Evolutionary conservation across 2,329 filamentous ascomycete genomes (phyloP).

Genomic region (Exophiala dermatitidis): DNA sequence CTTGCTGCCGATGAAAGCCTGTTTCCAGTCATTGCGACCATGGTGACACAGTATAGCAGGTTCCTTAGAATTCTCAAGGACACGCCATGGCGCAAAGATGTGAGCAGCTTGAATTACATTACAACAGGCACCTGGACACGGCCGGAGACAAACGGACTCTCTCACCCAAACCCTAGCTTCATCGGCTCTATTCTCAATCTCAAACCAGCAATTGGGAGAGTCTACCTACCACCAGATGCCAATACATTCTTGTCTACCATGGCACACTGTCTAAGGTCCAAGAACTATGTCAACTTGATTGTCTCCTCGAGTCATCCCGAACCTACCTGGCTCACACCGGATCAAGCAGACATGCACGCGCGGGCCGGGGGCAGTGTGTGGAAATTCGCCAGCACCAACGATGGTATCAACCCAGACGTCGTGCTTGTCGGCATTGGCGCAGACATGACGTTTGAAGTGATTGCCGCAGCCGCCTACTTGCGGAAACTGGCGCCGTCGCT

Average conservation of each 20-base stretch:
- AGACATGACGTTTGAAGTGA: constrained; percentile 58
- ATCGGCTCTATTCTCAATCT: constrained; percentile 59
- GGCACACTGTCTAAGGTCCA: constrained; percentile 54
- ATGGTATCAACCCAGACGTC: constrained; percentile 52
- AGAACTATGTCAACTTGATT: constrained; percentile 60
- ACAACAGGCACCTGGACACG: constrained; percentile 60
- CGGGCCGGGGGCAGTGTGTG: constrained; percentile 53
- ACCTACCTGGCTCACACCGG: constrained; percentile 50
- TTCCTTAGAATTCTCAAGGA: constrained; percentile 56
- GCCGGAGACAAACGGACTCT: constrained; percentile 64
- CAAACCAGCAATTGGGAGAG: constrained; percentile 52
- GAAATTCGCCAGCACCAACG: constrained; percentile 55
- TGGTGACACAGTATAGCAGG: constrained; percentile 66
- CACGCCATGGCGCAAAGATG: constrained; percentile 50
- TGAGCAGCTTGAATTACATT: constrained; percentile 59
- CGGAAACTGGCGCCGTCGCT: constrained; percentile 45
- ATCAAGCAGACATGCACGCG: constrained; percentile 57
- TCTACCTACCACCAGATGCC: constrained; percentile 61
- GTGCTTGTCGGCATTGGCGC: constrained; percentile 58
- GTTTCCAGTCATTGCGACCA: constrained; percentile 60
- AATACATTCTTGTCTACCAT: constrained; percentile 60
- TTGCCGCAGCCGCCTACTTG: constrained; percentile 53
- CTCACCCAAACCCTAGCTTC: constrained; percentile 62
- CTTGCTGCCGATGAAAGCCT: constrained; percentile 63
- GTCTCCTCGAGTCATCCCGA: constrained; percentile 61